These are phyloP conservation scores for Geotrichum citri-aurantii DNA, from an alignment of 1,139 yeast species.

Conservation along the genomic window DNA sequence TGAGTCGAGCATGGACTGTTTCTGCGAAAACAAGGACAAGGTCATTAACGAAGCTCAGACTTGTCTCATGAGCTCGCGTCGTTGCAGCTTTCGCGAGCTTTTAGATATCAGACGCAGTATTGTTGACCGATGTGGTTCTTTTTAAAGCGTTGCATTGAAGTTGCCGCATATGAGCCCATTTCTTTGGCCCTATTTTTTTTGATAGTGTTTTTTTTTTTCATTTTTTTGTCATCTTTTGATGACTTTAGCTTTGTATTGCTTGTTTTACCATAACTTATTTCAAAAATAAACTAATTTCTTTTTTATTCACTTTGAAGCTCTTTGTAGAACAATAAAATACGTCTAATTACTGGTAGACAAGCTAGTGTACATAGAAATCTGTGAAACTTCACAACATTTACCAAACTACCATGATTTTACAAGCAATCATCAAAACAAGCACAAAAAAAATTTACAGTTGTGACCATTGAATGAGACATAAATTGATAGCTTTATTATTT, in stretches of 20 bases:
- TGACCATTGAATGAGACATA: no score
- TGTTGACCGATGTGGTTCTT: conserved; percentile 4
- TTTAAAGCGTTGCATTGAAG: not conserved
- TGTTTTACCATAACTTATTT: not conserved
- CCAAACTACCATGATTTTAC: no score
- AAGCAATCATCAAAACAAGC: no score
- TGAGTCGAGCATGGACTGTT: conserved; percentile 8
- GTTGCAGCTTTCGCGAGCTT: conserved; percentile 9
- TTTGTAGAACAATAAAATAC: no score
- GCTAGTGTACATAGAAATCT: no score
- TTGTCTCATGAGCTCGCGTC: conserved; percentile 7
- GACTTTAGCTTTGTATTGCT: not conserved
- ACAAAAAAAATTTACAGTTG: no score
- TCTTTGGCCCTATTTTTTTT: not conserved
- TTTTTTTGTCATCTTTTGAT: not conserved
- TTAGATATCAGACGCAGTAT: conserved; percentile 6
- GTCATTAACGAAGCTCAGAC: conserved; percentile 4
- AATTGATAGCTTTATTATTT: no score
- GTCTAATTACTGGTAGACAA: no score
- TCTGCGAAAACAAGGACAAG: conserved; percentile 10
- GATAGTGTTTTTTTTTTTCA: not conserved
- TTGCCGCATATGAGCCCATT: not conserved
- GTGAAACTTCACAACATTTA: no score
- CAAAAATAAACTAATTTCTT: not conserved
- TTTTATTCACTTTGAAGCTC: not conserved